phyloP scores from a whole-genome alignment of 108 stramenopile species.

The Pinguiococcus pyrenoidosus region DNA sequence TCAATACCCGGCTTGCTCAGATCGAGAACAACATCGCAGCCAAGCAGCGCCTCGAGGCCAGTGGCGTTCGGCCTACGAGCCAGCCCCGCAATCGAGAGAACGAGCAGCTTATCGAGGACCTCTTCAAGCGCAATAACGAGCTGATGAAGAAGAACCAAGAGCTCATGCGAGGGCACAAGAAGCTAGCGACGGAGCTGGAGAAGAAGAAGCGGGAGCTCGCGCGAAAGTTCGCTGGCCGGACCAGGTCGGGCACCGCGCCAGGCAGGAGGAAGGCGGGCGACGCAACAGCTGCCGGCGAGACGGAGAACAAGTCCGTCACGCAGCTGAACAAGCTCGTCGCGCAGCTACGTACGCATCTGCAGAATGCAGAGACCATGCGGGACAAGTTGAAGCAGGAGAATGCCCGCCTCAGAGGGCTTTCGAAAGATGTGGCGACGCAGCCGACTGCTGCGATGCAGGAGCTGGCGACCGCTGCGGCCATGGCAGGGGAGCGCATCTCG shows the following conservation, averaged over 20 bases:
- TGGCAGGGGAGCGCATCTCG: no score
- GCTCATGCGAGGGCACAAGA: conserved; percentile 4
- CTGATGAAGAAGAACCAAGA: conserved; percentile 2
- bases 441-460: no score
- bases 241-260: no score
- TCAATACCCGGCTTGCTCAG: conserved; percentile 15
- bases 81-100: conserved; percentile 12
- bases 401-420: no score
- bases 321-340: conserved; percentile 16
- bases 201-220: conserved; percentile 12
- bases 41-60: conserved; percentile 13
- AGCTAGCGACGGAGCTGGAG: neutral
- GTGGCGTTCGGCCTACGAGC: neutral
- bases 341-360: conserved; percentile 4
- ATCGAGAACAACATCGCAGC: conserved; percentile 18
- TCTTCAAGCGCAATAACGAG: conserved; percentile 2
- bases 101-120: conserved; percentile 6
- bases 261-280: no score
- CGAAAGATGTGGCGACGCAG: no score
- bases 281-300: no score
- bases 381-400: conserved; percentile 7
- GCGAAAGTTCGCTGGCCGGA: no score
- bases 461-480: no score
- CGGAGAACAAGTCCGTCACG: no score
- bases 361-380: conserved; percentile 8